Percentiles rank a stretch among this genome's conserved stretches.
Evolutionary conservation across 345 rosid genomes (phyloP).

Genomic region (Bruguiera sexangula): DNA sequence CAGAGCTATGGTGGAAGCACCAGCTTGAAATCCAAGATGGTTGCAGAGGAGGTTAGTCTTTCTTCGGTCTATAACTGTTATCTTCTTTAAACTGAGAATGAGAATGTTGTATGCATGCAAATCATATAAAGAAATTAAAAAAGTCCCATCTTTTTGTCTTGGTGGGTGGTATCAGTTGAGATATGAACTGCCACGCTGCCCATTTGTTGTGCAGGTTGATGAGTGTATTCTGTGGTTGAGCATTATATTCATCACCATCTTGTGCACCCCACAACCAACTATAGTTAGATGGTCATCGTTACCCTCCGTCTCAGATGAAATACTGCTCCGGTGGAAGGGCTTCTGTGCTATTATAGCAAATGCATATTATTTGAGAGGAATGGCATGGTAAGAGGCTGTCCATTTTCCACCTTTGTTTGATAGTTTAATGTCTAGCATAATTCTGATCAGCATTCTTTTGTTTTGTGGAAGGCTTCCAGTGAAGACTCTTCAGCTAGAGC

Average conservation of each 20-base stretch:
- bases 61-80: neutral
- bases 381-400: conserved; percentile 76
- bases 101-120: neutral
- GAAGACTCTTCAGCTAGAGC: conserved; percentile 92
- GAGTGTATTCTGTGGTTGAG: conserved; percentile 91
- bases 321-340: conserved; percentile 69
- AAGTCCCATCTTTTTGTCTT: neutral
- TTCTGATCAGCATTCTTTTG: neutral
- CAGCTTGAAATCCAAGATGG: conserved; percentile 59
- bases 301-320: conserved; percentile 62
- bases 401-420: neutral
- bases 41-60: conserved; percentile 52
- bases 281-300: conserved; percentile 80
- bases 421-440: neutral
- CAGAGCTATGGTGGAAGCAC: conserved; percentile 63
- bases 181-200: neutral
- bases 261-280: conserved; percentile 95
- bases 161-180: neutral
- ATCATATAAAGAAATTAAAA: neutral
- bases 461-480: conserved; percentile 71
- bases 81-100: neutral
- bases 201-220: conserved; percentile 47
- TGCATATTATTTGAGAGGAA: conserved; percentile 74
- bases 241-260: conserved; percentile 81
- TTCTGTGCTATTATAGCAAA: conserved; percentile 90